Evolutionary conservation across 176 grass and related monocot species (phyloP).

Genomic region (Zea luxurians): DNA sequence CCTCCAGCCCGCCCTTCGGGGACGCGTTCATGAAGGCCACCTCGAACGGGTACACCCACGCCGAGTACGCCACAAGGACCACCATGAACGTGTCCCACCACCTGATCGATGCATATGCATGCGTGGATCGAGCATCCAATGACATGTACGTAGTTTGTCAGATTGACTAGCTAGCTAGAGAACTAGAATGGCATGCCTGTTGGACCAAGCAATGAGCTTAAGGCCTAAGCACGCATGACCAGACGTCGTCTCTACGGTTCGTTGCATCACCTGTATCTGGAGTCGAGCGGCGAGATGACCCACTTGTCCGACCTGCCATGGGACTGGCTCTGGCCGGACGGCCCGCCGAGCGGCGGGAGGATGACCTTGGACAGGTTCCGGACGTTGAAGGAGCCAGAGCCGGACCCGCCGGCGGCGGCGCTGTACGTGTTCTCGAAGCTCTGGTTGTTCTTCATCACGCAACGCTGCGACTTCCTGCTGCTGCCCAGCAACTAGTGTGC

Average conservation of each 20-base stretch:
- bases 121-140: too few relatives aligned
- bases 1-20: constrained; percentile 70
- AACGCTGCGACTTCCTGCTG: not conserved
- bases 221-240: too few relatives aligned
- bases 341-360: constrained; percentile 73
- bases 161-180: not conserved
- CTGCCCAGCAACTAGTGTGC: not conserved
- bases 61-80: constrained; percentile 86
- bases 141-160: not conserved
- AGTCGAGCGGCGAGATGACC: constrained; percentile 77
- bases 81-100: constrained; percentile 99
- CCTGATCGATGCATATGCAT: constrained; percentile 29
- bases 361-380: constrained; percentile 78
- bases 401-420: constrained; percentile 20
- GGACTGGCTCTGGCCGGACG: constrained; percentile 35
- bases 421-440: constrained; percentile 28
- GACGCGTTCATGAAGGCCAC: constrained; percentile 85
- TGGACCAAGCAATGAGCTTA: not conserved
- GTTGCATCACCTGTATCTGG: constrained; percentile 63
- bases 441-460: constrained; percentile 42
- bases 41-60: constrained; percentile 99
- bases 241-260: not conserved
- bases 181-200: too few relatives aligned
- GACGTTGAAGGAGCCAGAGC: constrained; percentile 60
- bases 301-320: constrained; percentile 33